Conservation (phyloP, 352 stramenopile species). For the Globisporangium radiosum region DNA sequence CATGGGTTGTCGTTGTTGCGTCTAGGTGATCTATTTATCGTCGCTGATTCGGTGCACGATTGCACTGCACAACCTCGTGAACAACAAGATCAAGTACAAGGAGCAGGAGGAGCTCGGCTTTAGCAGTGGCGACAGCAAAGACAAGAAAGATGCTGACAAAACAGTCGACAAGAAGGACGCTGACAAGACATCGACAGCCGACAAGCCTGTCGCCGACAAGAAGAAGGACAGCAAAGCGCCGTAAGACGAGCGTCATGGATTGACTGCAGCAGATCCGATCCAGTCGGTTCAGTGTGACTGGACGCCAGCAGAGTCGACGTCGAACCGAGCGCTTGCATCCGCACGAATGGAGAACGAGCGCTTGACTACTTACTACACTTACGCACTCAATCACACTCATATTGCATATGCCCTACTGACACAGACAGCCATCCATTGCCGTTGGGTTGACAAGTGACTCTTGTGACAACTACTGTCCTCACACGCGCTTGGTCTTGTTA, state of each 20-base stretch:
- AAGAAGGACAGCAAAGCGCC: slow-evolving; percentile 31
- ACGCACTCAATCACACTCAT: no score
- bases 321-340: no score
- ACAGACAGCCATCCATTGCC: not conserved
- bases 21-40: slow-evolving; percentile 95
- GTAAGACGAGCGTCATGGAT: slow-evolving; percentile 11
- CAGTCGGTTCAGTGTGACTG: not conserved
- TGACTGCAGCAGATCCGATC: not conserved
- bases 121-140: slow-evolving; percentile 9
- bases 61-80: slow-evolving; percentile 98
- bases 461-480: not conserved
- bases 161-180: slow-evolving; percentile 26
- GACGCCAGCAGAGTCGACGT: not conserved
- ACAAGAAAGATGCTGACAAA: slow-evolving; percentile 62
- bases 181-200: not conserved
- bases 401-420: not conserved
- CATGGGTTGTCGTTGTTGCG: slow-evolving; percentile 1
- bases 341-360: no score
- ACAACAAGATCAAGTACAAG: slow-evolving; percentile 99
- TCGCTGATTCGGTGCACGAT: slow-evolving; percentile 97
- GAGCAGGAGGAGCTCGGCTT: slow-evolving; percentile 75
- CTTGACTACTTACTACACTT: no score
- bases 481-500: not conserved
- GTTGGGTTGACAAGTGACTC: not conserved
- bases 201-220: slow-evolving; percentile 16